Conservation (phyloP, 2,329 filamentous ascomycete species). For the Hypoxylon sp. region DNA sequence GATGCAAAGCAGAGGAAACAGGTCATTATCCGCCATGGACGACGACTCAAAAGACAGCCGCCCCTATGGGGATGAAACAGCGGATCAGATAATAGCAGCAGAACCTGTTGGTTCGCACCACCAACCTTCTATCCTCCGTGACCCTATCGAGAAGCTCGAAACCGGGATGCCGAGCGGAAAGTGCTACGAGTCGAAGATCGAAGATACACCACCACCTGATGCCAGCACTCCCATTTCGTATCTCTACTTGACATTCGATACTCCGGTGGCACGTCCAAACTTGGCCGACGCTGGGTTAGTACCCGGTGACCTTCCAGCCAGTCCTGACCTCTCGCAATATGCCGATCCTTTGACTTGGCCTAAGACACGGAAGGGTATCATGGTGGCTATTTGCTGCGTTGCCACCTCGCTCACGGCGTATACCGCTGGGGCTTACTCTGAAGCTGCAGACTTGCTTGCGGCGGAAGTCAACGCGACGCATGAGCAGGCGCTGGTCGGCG, state of each 20-base stretch:
- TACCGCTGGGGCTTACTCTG: conserved; percentile 81
- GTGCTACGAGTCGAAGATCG: too few species aligned
- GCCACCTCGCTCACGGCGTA: conserved; percentile 83
- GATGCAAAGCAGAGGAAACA: too few species aligned
- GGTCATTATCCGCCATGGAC: too few species aligned
- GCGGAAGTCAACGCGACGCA: conserved; percentile 70
- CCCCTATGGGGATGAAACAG: too few species aligned
- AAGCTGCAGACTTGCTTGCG: conserved; percentile 71
- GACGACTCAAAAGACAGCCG: too few species aligned
- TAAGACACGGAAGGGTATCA: conserved; percentile 70
- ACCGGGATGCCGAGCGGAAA: too few species aligned
- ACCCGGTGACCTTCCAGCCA: conserved; percentile 57
- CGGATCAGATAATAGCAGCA: too few species aligned
- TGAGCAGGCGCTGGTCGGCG: conserved; percentile 74
- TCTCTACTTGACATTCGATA: conserved; percentile 70
- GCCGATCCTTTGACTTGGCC: conserved; percentile 79
- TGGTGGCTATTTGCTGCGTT: conserved; percentile 76
- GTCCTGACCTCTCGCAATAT: conserved; percentile 73
- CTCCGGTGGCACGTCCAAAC: conserved; percentile 59
- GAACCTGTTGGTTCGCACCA: too few species aligned
- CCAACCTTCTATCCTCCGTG: too few species aligned
- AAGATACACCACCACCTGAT: conserved; percentile 1
- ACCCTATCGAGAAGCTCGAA: too few species aligned
- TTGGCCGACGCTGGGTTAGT: conserved; percentile 23
- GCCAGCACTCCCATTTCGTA: conserved; percentile 54